Evolutionary conservation across 805 yeast genomes (phyloP), one percentile per base, ranked within the genome.

Genomic region (Yamadazyma philogaea): DNA sequence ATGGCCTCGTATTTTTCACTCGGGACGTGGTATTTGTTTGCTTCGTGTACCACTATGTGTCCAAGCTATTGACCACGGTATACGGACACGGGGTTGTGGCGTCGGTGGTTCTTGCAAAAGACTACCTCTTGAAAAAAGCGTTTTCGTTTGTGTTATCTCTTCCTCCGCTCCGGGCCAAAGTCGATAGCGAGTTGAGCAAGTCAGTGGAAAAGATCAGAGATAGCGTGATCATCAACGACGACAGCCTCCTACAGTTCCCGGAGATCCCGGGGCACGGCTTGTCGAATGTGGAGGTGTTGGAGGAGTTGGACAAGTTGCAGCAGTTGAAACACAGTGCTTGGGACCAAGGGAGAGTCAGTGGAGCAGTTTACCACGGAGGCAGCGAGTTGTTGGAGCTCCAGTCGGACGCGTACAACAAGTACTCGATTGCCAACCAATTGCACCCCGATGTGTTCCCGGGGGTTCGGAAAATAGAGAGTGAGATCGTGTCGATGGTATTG

Each of bases 371-470:
- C 56, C 98, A 93, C 55, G 97, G 98, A 22, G 97, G 97, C 11
- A 68, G 74, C n/a, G 87, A 85, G 24, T 64, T 91, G 41, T 71
- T 85, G 30, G 67, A 74, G 30, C 68, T 93, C 28, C 98, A 93
- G 63, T 67, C 93, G 7, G 63, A 75, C 42, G 93, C 96, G 0
- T 90, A 79, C 60, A 76, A 79, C 40, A 75, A 76, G 55, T 90
- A 78, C 61, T 79, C 93, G 5, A 89, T 90, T 18, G 88, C 97
- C 2, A 91, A 93, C 64, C 99, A 93, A 64, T 70, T 91, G 39
- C 99, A 91, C 60, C 99, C 99, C 0, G 98, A 91, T 63, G 93
- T 89, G 3, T 91, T 91, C 58, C 99, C 98, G 0, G 98, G 95
- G 5, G 86, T 91, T 6, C 79, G 99, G 33, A 89, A 91, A 61